Evolutionary conservation across 2,329 filamentous ascomycete genomes (phyloP), one percentile per base, ranked within the genome.

Genomic region (Emergomyces africanus): DNA sequence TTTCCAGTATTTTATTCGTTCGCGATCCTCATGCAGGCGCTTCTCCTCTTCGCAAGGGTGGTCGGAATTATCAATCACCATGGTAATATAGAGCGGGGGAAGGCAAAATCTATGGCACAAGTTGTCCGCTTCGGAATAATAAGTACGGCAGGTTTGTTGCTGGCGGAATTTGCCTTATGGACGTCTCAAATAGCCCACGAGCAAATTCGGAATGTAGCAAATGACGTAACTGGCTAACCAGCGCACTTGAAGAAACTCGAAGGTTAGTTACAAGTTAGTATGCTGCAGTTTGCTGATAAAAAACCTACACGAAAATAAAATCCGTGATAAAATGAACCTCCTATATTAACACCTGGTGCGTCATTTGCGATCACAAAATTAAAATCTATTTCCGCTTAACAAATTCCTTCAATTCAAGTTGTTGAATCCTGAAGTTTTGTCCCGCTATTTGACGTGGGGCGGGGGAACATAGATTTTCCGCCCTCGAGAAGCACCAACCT

Each of bases 1-100:
- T 83, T 97, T 97, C 92, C 92, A 97, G 78, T 97, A 97, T 73
- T 89, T 92, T 64, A 77, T 82, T 64, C 86, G 86, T 64, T 92
- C 83, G 61, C 85, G 83, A 74, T 97, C 92, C 70, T 96, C 84
- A 70, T 87, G 87, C 66, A 97, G 81, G 55, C 94, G 87, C 74
- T 87, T 88, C 79, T 97, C 92, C 77, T 97, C 92, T 74, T 88
- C 86, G 61, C 88, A 90, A 70, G 92, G 81, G 74, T 90, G 91
- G 71, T 94, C 88, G 75, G 94, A 84, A 70, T 87, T 84, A 74
- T 95, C 90, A 70, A 94, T 86, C 69, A 95, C 91, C 92, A 97
- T 97, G 64, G 61, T n/a, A 54, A 54, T 23, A 41, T 37, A 25
- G n/a, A 54, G 14, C 0, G 20, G 15, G 35, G 10, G 8, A 28